A percentile compares a stretch with the other conserved stretches of the same genome.
phyloP scores from a whole-genome alignment of 1,284 basidiomycete genomes.

The Lentinula novae-zelandiae region DNA sequence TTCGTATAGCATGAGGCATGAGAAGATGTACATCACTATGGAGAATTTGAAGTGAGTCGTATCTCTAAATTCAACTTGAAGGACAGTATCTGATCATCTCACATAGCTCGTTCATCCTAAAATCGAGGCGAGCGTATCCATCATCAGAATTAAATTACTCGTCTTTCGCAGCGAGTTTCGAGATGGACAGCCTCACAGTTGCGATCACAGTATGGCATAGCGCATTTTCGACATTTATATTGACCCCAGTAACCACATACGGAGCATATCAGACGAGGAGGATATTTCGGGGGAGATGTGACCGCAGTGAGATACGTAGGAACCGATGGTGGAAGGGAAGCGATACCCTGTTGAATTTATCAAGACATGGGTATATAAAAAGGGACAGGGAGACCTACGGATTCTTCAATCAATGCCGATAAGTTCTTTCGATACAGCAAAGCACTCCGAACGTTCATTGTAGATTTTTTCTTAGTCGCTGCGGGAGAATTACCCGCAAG shows the following conservation, averaged over 20 bases:
- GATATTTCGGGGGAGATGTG: conserved; percentile 42
- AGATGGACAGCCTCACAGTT: conserved; percentile 54
- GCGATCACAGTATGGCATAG: conserved; percentile 54
- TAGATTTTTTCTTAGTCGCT: conserved; percentile 72
- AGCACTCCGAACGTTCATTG: conserved; percentile 72
- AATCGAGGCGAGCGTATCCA: neutral
- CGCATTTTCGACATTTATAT: conserved; percentile 59
- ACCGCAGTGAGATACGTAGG: conserved; percentile 58
- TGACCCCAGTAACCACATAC: conserved; percentile 69
- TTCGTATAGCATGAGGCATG: too few relatives aligned
- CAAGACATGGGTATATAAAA: neutral
- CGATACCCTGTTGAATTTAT: conserved; percentile 46
- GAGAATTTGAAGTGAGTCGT: too few relatives aligned
- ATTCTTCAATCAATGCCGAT: conserved; percentile 69
- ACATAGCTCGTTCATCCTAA: neutral
- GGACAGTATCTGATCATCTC: too few relatives aligned
- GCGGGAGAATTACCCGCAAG: conserved; percentile 40
- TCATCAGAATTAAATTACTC: conserved; percentile 30
- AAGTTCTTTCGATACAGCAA: conserved; percentile 78
- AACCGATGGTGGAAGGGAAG: conserved; percentile 43
- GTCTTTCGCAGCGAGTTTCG: conserved; percentile 59
- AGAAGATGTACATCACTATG: too few relatives aligned
- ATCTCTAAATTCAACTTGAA: too few relatives aligned
- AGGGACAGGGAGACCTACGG: conserved; percentile 43
- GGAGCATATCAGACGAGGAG: conserved; percentile 55